These are phyloP conservation scores for Besnoitia besnoiti DNA, from an alignment of 169 alveolate species.

Conservation along the genomic window DNA sequence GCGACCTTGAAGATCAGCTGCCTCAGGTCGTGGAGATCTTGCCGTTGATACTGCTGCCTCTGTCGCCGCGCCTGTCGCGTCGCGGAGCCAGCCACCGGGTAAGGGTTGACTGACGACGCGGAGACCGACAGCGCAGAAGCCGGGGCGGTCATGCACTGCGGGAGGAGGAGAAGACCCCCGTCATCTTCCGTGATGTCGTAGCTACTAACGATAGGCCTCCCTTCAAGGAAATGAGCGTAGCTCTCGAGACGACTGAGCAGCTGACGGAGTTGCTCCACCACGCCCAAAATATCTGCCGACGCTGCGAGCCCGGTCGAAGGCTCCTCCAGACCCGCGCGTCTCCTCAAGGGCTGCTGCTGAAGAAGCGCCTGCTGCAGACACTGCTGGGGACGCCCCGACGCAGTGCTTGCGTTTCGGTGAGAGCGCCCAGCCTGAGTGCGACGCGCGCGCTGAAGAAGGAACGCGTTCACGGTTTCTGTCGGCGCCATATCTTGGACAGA, in stretches of 20 bases:
- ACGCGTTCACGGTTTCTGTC: slow-evolving; percentile 9
- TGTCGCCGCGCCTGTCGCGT: neutral
- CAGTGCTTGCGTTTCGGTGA: neutral
- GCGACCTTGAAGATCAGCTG: slow-evolving; percentile 4
- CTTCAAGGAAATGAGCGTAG: neutral
- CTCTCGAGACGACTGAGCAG: slow-evolving; percentile 14
- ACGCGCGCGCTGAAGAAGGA: slow-evolving; percentile 30
- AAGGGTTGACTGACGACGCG: neutral
- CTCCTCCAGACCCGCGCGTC: neutral
- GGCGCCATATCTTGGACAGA: neutral
- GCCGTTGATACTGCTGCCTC: neutral
- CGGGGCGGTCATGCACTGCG: neutral
- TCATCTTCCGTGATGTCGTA: neutral
- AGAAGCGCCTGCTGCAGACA: neutral
- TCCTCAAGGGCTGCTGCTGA: slow-evolving; percentile 1
- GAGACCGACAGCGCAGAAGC: neutral
- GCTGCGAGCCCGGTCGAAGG: neutral
- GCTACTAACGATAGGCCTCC: neutral
- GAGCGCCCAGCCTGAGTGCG: neutral
- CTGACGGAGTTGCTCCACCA: neutral
- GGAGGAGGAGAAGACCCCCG: neutral
- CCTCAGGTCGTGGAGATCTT: slow-evolving; percentile 5
- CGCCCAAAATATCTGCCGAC: neutral
- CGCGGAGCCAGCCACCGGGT: neutral
- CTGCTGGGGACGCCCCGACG: neutral